These are phyloP conservation scores for Sarocladium strictum DNA, from an alignment of 2,329 filamentous ascomycete species.

Conservation along the genomic window DNA sequence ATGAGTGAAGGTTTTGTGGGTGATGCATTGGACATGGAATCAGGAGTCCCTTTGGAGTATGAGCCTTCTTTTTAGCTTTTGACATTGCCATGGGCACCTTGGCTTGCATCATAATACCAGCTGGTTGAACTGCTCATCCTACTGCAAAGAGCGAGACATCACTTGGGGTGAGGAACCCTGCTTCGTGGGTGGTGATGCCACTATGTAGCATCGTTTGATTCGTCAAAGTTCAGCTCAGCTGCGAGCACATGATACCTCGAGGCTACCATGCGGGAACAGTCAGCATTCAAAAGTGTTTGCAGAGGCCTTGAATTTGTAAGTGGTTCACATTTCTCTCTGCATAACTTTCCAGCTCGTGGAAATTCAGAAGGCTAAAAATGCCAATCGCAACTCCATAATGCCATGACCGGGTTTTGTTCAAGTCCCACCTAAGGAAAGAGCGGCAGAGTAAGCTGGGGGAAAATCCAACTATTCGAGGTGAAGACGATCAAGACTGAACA, in stretches of 20 bases:
- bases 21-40: background rate
- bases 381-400: constrained; percentile 41
- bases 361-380: constrained; percentile 32
- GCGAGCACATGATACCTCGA: too few species aligned
- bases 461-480: background rate
- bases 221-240: too few species aligned
- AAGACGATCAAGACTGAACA: background rate
- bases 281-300: too few species aligned
- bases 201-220: too few species aligned
- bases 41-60: background rate
- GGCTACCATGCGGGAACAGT: too few species aligned
- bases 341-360: constrained; percentile 30
- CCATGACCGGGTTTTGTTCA: constrained; percentile 33
- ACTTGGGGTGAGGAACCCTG: too few species aligned
- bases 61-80: constrained; percentile 2
- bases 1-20: constrained; percentile 12
- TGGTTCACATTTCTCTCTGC: constrained; percentile 28
- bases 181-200: too few species aligned
- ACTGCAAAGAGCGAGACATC: background rate
- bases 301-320: background rate
- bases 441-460: constrained; percentile 6
- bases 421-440: constrained; percentile 25
- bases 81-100: background rate
- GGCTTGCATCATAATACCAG: background rate
- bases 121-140: background rate